Evolutionary conservation across 2,329 filamentous ascomycete genomes (phyloP), one percentile per base, ranked within the genome.

Genomic region (Alternaria sp.): DNA sequence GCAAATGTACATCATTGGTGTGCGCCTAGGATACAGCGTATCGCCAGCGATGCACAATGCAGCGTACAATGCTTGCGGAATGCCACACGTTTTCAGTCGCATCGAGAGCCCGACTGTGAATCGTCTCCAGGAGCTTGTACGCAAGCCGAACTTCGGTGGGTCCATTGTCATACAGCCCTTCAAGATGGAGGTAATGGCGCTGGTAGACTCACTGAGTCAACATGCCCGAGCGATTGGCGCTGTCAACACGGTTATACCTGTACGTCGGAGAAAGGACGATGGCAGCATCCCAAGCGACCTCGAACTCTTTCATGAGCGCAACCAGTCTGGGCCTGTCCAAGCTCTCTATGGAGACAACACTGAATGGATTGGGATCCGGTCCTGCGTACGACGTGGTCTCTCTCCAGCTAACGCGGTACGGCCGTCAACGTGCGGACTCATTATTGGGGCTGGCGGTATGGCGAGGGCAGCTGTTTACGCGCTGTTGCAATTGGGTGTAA

Each of bases 281-380:
- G 87, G 86, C 2, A 84, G 82, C 36, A 85, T 89, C 0, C 86
- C 88, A 1, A 83, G 85, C 28, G 86, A 87, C 26, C 61, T 80
- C 5, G 84, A 84, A 1, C 78, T 88, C n/a, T 81, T 84, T 47
- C 81, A 84, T 28, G 84, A 89, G 47, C 85, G 89, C 62, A 90
- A 90, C 65, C 85, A 88, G 46, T 85, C 89, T 1, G 91, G 91
- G 0, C 86, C 88, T 0, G 87, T 93, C 7, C 86, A 87, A 65
- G 90, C 89, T 0, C 82, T 93, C 0, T 92, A 93, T 66, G 92
- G 91, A 1, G 91, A 93, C 62, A 94, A 94, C 63, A 93, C 91
- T 0, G 91, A 94, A 76, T 94, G 91, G 89, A 90, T 93, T 32
- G 91, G 91, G 6, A 91, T 94, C 45, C 84, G 90, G 57, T 90